phyloP scores from a whole-genome alignment of 139 green algal species.

The Edaphochlamys debaryana region DNA sequence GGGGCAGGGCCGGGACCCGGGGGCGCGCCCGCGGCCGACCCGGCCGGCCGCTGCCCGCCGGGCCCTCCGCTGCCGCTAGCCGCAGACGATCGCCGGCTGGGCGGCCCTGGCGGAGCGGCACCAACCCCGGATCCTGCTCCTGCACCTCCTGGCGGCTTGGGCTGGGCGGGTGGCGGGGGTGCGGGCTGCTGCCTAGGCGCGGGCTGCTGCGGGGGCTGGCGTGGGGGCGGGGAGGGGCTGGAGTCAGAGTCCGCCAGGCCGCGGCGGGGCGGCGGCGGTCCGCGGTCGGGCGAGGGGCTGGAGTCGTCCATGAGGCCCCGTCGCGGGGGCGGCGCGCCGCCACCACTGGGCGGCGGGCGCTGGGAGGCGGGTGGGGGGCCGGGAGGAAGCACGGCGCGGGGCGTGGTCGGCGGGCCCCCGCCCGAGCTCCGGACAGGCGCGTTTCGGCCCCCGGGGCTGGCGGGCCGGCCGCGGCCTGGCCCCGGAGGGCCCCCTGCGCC shows the following conservation, averaged over 20 bases:
- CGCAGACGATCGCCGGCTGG: neutral
- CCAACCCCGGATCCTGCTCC: too few species aligned
- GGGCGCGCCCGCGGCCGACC: neutral
- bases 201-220: too few species aligned
- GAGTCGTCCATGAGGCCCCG: conserved; percentile 31
- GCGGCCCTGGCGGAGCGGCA: neutral
- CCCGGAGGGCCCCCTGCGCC: neutral
- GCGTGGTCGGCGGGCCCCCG: neutral
- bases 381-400: neutral
- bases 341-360: neutral
- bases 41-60: neutral
- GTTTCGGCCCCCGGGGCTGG: neutral
- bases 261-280: neutral
- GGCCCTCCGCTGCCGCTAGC: neutral
- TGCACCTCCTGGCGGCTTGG: too few species aligned
- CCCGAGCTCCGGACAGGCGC: neutral
- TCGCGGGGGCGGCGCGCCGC: neutral
- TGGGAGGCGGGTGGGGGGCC: neutral
- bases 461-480: neutral
- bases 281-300: conserved; percentile 9
- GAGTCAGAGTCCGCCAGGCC: conserved; percentile 14
- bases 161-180: too few species aligned
- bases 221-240: conserved; percentile 24
- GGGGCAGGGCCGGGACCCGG: neutral
- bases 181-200: too few species aligned